Evolutionary conservation across 108 stramenopile species (phyloP).

Genomic region (Cyclotella baltica): DNA sequence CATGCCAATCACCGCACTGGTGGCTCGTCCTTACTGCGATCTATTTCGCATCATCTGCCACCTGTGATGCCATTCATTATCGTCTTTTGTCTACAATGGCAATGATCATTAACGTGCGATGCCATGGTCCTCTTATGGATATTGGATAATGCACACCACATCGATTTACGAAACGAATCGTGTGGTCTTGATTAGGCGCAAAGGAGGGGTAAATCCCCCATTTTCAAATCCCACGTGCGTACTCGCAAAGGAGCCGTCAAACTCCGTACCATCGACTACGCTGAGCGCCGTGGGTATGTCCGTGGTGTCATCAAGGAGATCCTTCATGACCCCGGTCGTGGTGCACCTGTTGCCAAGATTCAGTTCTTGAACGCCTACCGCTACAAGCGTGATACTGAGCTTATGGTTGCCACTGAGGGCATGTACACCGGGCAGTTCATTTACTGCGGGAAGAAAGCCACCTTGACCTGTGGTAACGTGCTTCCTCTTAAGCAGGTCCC

Average conservation of each 20-base stretch:
- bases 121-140: constrained; percentile 40
- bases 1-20: background rate
- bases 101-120: constrained; percentile 35
- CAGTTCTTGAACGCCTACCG: constrained; percentile 99
- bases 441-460: constrained; percentile 99
- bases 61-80: background rate
- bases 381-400: constrained; percentile 95
- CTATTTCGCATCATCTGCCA: background rate
- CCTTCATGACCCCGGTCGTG: constrained; percentile 98
- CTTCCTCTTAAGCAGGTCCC: constrained; percentile 93
- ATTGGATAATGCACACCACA: constrained; percentile 55
- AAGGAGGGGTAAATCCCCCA: constrained; percentile 97
- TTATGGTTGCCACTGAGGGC: constrained; percentile 97
- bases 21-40: no score
- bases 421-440: constrained; percentile 99
- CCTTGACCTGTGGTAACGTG: constrained; percentile 96
- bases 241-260: constrained; percentile 98
- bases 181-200: constrained; percentile 66
- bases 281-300: constrained; percentile 98
- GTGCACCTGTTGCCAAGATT: constrained; percentile 98
- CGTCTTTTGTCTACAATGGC: background rate
- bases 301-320: constrained; percentile 99
- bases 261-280: constrained; percentile 96
- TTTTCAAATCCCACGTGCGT: constrained; percentile 97
- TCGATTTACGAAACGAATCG: constrained; percentile 37